Percentiles rank a stretch among this genome's conserved stretches.
Evolutionary conservation across 2,329 filamentous ascomycete genomes (phyloP).

Genomic region (Aspergillus neotritici): DNA sequence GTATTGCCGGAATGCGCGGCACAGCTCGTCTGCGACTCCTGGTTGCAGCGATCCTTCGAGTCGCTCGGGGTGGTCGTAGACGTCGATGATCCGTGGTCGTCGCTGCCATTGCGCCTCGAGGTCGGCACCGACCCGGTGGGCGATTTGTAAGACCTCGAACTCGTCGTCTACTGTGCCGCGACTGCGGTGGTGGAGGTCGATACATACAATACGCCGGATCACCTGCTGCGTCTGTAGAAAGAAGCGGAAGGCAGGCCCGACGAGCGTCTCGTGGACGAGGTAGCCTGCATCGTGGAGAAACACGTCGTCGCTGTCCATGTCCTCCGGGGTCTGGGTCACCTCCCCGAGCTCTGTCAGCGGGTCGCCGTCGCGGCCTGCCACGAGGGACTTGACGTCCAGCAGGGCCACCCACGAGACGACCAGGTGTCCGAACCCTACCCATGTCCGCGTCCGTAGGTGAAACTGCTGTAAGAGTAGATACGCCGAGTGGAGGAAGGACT

Average conservation of each 20-base stretch:
- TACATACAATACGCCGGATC: conserved; percentile 29
- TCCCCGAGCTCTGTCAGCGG: conserved; percentile 22
- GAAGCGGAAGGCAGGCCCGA: conserved; percentile 29
- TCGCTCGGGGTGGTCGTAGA: conserved; percentile 26
- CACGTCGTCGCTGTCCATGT: conserved; percentile 13
- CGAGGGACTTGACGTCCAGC: conserved; percentile 31
- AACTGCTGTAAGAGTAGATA: conserved; percentile 28
- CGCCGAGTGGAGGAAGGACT: conserved; percentile 28
- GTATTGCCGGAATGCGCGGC: conserved; percentile 31
- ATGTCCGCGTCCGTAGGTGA: conserved; percentile 20
- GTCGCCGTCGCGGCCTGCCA: conserved; percentile 33
- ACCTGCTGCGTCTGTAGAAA: conserved; percentile 31
- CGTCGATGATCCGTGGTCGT: conserved; percentile 28
- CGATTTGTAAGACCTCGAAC: conserved; percentile 35
- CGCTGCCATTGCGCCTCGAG: conserved; percentile 31
- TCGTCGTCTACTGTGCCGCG: conserved; percentile 35
- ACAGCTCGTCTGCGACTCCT: conserved; percentile 23
- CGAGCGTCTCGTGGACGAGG: conserved; percentile 28
- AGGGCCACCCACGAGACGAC: conserved; percentile 31
- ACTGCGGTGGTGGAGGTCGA: conserved; percentile 35
- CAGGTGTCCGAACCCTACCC: conserved; percentile 25
- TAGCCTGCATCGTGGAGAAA: conserved; percentile 24
- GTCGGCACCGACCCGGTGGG: conserved; percentile 32
- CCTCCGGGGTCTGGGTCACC: not conserved
- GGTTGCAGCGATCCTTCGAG: conserved; percentile 22